Percentiles rank a stretch among this genome's conserved stretches.
Conservation (phyloP, 1,139 yeast species). For the Candida labiduridarum region DNA sequence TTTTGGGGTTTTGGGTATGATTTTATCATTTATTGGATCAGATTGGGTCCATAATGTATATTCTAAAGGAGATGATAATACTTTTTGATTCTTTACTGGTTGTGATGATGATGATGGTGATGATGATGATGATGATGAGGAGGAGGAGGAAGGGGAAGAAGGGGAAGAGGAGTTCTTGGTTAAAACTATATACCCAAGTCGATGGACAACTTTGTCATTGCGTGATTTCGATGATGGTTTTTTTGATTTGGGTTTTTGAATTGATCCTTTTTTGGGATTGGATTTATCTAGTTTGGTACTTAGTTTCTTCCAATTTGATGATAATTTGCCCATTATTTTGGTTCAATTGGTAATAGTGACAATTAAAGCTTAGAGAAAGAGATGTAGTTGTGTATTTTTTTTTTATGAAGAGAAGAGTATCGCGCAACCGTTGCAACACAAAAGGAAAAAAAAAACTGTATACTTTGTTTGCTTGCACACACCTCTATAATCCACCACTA, state of each 20-base stretch:
- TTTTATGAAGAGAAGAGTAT: background rate
- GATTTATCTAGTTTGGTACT: constrained; percentile 24
- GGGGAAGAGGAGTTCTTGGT: background rate
- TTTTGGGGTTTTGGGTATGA: constrained; percentile 15
- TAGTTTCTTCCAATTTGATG: constrained; percentile 41
- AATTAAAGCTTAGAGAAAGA: background rate
- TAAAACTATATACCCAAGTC: background rate
- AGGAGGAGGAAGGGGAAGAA: background rate
- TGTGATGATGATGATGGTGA: constrained; percentile 2
- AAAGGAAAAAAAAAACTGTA: background rate
- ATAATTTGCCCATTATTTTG: constrained; percentile 22
- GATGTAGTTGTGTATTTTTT: background rate
- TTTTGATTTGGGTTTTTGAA: background rate
- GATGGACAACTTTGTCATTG: background rate
- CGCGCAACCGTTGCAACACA: background rate
- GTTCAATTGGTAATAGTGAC: background rate
- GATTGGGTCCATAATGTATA: constrained; percentile 34
- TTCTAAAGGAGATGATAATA: constrained; percentile 22
- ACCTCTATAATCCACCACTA: constrained; percentile 11
- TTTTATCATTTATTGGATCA: constrained; percentile 21
- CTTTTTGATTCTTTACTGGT: background rate
- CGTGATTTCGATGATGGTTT: constrained; percentile 3
- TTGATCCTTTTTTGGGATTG: constrained; percentile 6
- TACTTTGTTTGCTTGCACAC: background rate
- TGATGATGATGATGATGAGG: background rate